These are phyloP conservation scores for Neonectria coccinea DNA, from an alignment of 2,329 filamentous ascomycete species.

Conservation along the genomic window DNA sequence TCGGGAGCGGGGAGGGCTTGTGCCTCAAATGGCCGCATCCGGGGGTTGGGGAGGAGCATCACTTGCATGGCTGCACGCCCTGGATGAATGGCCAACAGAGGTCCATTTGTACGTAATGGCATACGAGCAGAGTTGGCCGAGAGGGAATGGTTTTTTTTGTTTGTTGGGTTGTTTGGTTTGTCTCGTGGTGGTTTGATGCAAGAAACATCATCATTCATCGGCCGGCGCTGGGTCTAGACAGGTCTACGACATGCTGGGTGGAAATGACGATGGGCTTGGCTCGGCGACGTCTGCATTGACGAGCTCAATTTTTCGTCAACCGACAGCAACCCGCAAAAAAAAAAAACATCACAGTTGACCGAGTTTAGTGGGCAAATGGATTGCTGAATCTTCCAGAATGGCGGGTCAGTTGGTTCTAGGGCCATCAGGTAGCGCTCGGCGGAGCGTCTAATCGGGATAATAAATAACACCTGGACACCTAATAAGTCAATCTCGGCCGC, in stretches of 20 bases:
- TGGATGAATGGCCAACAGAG: conserved; percentile 5
- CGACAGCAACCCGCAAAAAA: conserved; percentile 16
- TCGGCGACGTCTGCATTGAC: background rate
- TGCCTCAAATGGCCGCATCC: conserved; percentile 18
- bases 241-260: conserved; percentile 20
- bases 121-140: background rate
- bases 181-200: background rate
- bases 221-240: background rate
- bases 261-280: conserved; percentile 24
- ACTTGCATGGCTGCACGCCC: conserved; percentile 1
- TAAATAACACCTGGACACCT: background rate
- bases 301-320: conserved; percentile 5
- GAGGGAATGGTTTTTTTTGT: background rate
- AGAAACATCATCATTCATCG: background rate
- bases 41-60: conserved; percentile 6
- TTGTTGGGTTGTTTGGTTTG: no score
- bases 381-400: conserved; percentile 26
- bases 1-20: background rate
- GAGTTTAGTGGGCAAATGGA: conserved; percentile 4
- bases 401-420: conserved; percentile 26
- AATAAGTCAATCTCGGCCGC: background rate
- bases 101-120: conserved; percentile 12
- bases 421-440: conserved; percentile 17
- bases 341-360: conserved; percentile 18
- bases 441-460: conserved; percentile 14